Percentiles rank a stretch among this genome's conserved stretches.
These are phyloP conservation scores for Talaromyces sp. DNA, from an alignment of 2,329 filamentous ascomycete species.

Conservation along the genomic window DNA sequence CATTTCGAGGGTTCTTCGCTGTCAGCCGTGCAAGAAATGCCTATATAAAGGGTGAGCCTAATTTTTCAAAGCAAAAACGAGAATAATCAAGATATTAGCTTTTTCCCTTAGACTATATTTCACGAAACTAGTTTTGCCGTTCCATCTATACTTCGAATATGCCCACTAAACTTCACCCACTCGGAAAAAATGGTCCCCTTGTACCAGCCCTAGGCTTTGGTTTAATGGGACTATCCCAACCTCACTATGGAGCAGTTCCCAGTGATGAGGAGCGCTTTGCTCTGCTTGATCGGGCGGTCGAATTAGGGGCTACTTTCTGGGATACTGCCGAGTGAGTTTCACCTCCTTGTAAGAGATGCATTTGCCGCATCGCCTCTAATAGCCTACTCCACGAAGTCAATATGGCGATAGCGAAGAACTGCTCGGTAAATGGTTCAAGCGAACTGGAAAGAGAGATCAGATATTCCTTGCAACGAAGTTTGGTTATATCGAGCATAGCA, in stretches of 20 bases:
- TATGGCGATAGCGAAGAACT: conserved; percentile 9
- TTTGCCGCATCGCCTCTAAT: background rate
- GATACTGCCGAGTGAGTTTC: conserved; percentile 35
- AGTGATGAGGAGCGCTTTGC: conserved; percentile 44
- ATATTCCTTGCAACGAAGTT: conserved; percentile 57
- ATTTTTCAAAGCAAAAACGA: background rate
- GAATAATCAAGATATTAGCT: too few species aligned
- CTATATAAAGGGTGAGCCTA: background rate
- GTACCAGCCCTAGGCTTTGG: conserved; percentile 10
- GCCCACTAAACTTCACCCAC: conserved; percentile 1
- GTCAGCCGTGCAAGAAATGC: background rate
- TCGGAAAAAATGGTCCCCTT: conserved; percentile 9
- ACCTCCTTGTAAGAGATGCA: background rate
- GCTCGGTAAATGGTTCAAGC: conserved; percentile 11
- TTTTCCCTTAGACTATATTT: too few species aligned
- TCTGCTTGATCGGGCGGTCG: conserved; percentile 46
- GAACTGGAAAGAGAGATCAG: conserved; percentile 29
- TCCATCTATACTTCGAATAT: background rate
- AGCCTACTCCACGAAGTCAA: background rate
- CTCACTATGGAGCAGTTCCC: conserved; percentile 28
- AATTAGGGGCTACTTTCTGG: conserved; percentile 46
- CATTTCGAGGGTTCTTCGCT: background rate
- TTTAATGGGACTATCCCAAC: conserved; percentile 8
- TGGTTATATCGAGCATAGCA: conserved; percentile 29
- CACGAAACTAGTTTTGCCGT: background rate